phyloP scores from a whole-genome alignment of 768 basidiomycete genomes.

The Termitomyces sp. region DNA sequence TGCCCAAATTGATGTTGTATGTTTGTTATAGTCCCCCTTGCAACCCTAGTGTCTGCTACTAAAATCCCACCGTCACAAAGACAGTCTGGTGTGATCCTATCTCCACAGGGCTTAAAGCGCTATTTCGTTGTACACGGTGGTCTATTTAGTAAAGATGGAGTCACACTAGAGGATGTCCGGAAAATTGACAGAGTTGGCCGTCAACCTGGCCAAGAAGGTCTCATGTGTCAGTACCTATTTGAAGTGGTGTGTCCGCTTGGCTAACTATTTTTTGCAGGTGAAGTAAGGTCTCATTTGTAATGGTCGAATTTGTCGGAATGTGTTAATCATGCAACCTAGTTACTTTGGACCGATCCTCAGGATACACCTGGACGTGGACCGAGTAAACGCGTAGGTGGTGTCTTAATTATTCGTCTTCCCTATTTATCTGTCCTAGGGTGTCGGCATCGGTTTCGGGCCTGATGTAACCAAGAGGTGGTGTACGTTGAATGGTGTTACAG shows the following conservation, averaged over 20 bases:
- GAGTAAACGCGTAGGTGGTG: constrained; percentile 78
- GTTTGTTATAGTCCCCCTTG: constrained; percentile 73
- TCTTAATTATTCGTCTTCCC: constrained; percentile 7
- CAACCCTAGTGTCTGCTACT: constrained; percentile 80
- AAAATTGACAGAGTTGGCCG: constrained; percentile 83
- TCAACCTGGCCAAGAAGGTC: constrained; percentile 91
- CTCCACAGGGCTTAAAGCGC: constrained; percentile 77
- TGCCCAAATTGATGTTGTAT: not conserved
- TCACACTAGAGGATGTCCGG: constrained; percentile 91
- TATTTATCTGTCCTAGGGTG: constrained; percentile 55
- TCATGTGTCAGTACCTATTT: constrained; percentile 74
- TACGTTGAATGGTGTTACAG: constrained; percentile 78
- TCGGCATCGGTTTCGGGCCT: constrained; percentile 94
- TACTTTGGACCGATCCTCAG: constrained; percentile 97
- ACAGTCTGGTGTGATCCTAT: constrained; percentile 61
- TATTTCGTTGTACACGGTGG: constrained; percentile 97
- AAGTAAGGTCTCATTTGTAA: constrained; percentile 40
- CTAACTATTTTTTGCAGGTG: constrained; percentile 40
- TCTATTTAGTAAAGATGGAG: constrained; percentile 90
- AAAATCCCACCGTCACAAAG: constrained; percentile 45
- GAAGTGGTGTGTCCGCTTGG: not conserved
- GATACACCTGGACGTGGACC: constrained; percentile 86
- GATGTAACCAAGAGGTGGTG: constrained; percentile 93
- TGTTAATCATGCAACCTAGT: constrained; percentile 34
- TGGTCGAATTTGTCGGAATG: not conserved